A percentile compares a stretch with the other conserved stretches of the same genome.
Evolutionary conservation across 768 basidiomycete species (phyloP).

Genomic region (Phylloporus sp.): DNA sequence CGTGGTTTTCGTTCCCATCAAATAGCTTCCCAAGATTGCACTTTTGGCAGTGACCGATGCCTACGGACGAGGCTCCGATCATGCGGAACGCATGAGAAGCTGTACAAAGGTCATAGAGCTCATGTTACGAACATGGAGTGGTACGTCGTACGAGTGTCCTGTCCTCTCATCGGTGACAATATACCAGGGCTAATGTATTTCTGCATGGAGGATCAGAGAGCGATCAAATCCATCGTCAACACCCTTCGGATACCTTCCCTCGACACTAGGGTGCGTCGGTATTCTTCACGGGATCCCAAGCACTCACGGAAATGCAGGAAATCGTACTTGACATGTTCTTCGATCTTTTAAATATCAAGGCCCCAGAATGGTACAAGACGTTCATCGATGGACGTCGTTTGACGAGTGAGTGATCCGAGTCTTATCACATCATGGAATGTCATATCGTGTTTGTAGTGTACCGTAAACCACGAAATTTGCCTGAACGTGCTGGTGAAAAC

Average conservation of each 20-base stretch:
- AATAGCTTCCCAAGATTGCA: conserved; percentile 52
- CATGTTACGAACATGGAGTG: conserved; percentile 91
- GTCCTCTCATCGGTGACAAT: conserved; percentile 6
- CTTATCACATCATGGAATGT: not conserved
- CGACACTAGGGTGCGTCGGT: conserved; percentile 61
- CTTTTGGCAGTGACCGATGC: conserved; percentile 89
- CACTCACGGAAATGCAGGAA: conserved; percentile 53
- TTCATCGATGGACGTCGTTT: conserved; percentile 86
- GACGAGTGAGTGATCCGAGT: conserved; percentile 56
- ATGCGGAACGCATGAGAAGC: conserved; percentile 74
- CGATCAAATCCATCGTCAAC: conserved; percentile 79
- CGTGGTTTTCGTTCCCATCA: not conserved
- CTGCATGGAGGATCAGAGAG: conserved; percentile 83
- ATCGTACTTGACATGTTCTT: conserved; percentile 93
- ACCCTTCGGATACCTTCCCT: conserved; percentile 85
- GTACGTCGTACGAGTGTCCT: conserved; percentile 40
- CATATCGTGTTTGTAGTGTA: conserved; percentile 54
- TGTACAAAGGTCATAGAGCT: conserved; percentile 73
- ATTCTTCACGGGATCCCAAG: not conserved
- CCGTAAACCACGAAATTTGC: conserved; percentile 45
- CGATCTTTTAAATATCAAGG: conserved; percentile 84
- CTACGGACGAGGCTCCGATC: conserved; percentile 76
- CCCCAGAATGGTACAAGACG: conserved; percentile 88
- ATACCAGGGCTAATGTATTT: conserved; percentile 81
- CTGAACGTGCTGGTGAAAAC: conserved; percentile 28